Conservation (phyloP, 2,329 filamentous ascomycete genomes). For the Xylaria sp. region DNA sequence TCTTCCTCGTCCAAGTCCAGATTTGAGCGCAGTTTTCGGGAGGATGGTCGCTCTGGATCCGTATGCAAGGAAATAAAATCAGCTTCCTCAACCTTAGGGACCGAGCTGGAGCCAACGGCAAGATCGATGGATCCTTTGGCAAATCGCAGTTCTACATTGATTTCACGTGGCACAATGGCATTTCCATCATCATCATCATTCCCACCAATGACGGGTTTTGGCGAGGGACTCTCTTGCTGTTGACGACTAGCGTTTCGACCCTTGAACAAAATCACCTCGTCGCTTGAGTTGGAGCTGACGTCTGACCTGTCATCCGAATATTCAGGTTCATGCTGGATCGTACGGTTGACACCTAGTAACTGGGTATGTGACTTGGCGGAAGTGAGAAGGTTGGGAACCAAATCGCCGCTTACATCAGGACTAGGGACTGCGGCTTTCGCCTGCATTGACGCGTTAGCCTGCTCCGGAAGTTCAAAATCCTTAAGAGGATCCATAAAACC, state of each 20-base stretch:
- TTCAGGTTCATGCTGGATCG: background rate
- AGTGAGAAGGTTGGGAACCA: background rate
- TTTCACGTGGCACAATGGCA: conserved; percentile 39
- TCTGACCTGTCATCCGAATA: conserved; percentile 34
- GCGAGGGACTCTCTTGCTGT: conserved; percentile 12
- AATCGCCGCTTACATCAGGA: background rate
- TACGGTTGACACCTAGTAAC: background rate
- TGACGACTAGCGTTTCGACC: conserved; percentile 57
- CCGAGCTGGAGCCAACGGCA: background rate
- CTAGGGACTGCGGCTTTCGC: conserved; percentile 4
- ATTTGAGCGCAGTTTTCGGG: conserved; percentile 12
- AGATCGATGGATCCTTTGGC: conserved; percentile 40
- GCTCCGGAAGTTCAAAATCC: conserved; percentile 47
- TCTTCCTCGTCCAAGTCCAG: conserved; percentile 31
- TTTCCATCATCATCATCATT: conserved; percentile 12
- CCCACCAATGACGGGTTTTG: conserved; percentile 1
- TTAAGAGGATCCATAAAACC: conserved; percentile 62
- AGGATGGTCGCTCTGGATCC: conserved; percentile 37
- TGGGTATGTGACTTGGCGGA: background rate
- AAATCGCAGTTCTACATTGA: conserved; percentile 49
- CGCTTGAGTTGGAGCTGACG: conserved; percentile 67
- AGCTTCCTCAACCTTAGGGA: conserved; percentile 9
- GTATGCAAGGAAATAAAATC: conserved; percentile 41
- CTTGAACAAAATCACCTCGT: conserved; percentile 77
- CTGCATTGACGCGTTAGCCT: conserved; percentile 13